phyloP scores from a whole-genome alignment of 257 asterid species.

The Jacaranda copaia region DNA sequence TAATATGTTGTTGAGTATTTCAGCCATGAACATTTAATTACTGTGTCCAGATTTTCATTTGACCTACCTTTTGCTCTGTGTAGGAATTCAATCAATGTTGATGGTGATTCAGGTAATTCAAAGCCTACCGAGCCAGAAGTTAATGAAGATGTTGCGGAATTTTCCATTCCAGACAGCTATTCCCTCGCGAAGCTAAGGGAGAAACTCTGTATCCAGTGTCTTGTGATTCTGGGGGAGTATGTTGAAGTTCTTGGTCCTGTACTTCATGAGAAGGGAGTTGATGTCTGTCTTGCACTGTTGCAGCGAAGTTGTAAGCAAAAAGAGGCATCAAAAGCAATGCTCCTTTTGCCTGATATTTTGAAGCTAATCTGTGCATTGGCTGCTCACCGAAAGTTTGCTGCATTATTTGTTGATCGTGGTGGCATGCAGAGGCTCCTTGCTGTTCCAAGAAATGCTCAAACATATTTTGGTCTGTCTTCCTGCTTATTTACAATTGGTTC shows the following conservation, averaged over 20 bases:
- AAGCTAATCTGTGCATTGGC: constrained; percentile 91
- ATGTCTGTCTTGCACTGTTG: constrained; percentile 86
- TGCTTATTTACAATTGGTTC: constrained; percentile 94
- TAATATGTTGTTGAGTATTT: constrained; percentile 14
- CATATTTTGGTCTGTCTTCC: constrained; percentile 85
- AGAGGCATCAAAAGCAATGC: constrained; percentile 58
- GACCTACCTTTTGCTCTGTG: constrained; percentile 35
- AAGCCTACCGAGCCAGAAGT: constrained; percentile 59
- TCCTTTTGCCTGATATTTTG: constrained; percentile 81
- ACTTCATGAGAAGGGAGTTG: constrained; percentile 96
- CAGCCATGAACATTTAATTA: background rate
- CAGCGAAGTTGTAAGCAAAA: constrained; percentile 71
- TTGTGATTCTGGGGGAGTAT: constrained; percentile 87
- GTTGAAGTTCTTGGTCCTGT: constrained; percentile 99
- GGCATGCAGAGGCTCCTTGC: constrained; percentile 90
- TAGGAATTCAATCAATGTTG: constrained; percentile 58
- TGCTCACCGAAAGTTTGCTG: constrained; percentile 96
- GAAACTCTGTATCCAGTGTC: constrained; percentile 94
- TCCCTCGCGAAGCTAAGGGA: constrained; percentile 91
- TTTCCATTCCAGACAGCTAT: constrained; percentile 61
- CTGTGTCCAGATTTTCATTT: constrained; percentile 18
- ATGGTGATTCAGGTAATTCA: constrained; percentile 57
- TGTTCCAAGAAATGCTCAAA: constrained; percentile 72
- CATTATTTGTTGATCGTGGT: constrained; percentile 89
- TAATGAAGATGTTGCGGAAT: constrained; percentile 69